Conservation (phyloP, 768 basidiomycete genomes). For the Agaricus sinodeliciosus region DNA sequence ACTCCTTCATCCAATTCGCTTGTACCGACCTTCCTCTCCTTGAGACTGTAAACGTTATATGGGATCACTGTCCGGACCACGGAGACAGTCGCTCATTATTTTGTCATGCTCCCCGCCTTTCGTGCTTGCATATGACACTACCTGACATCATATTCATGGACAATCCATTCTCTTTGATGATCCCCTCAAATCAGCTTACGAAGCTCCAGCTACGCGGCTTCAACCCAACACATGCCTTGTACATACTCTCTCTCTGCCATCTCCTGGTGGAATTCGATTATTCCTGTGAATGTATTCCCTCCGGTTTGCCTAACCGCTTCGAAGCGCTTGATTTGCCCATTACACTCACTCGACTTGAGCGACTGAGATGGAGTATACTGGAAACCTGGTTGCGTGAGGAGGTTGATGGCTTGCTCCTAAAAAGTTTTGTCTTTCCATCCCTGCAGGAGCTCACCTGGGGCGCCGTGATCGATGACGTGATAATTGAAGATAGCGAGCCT, state of each 20-base stretch:
- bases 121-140: neutral
- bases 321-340: neutral
- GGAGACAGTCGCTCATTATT: neutral
- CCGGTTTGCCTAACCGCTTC: neutral
- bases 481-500: neutral
- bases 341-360: neutral
- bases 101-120: neutral
- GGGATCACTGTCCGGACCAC: neutral
- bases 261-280: neutral
- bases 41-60: neutral
- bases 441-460: neutral
- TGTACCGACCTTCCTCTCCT: neutral
- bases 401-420: neutral
- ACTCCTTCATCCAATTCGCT: neutral
- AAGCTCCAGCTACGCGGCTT: neutral
- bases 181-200: neutral
- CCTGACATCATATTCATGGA: neutral
- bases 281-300: neutral
- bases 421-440: neutral
- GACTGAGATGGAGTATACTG: neutral
- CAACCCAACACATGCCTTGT: neutral
- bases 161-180: neutral
- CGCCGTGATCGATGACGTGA: neutral
- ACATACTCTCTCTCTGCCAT: neutral
- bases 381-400: neutral